Percentiles rank a stretch among this genome's conserved stretches.
These are phyloP conservation scores for Penicillium salamii DNA, from an alignment of 495 filamentous ascomycete genomes.

Conservation along the genomic window DNA sequence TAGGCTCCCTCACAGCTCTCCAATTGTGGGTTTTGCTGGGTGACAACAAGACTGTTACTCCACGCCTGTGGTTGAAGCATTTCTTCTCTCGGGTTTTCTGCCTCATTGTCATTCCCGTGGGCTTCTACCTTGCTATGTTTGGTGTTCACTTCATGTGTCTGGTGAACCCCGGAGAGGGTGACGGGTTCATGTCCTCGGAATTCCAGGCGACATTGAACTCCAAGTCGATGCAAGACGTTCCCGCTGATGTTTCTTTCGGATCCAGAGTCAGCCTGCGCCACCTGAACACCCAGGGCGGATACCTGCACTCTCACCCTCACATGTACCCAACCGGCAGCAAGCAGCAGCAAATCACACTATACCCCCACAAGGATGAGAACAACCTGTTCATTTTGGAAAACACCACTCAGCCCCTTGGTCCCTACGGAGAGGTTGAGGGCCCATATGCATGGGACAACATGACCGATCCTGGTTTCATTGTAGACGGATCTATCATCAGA, in stretches of 20 bases:
- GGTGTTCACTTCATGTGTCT: conserved; percentile 92
- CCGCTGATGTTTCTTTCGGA: conserved; percentile 86
- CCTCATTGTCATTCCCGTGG: conserved; percentile 83
- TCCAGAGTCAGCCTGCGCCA: conserved; percentile 85
- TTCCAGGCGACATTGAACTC: conserved; percentile 97
- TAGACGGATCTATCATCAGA: conserved; percentile 75
- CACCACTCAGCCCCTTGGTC: conserved; percentile 83
- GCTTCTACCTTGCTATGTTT: conserved; percentile 95
- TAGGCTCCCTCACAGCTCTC: conserved; percentile 83
- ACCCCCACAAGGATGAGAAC: conserved; percentile 99
- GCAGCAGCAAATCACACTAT: conserved; percentile 97
- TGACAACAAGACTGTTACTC: conserved; percentile 77
- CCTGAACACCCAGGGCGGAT: conserved; percentile 95
- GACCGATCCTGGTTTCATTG: conserved; percentile 59
- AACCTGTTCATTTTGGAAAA: conserved; percentile 93
- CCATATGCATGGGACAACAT: conserved; percentile 79
- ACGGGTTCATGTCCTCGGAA: conserved; percentile 99
- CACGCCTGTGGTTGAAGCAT: conserved; percentile 91
- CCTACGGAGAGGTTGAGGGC: conserved; percentile 75
- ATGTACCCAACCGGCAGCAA: conserved; percentile 98
- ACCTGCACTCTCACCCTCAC: conserved; percentile 91
- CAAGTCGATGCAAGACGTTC: conserved; percentile 92
- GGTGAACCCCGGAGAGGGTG: conserved; percentile 90
- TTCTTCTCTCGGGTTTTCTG: conserved; percentile 89
- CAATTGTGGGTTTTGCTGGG: conserved; percentile 95